phyloP scores from a whole-genome alignment of 371 early-diverging fungal genomes.

The Mucor mucedo region DNA sequence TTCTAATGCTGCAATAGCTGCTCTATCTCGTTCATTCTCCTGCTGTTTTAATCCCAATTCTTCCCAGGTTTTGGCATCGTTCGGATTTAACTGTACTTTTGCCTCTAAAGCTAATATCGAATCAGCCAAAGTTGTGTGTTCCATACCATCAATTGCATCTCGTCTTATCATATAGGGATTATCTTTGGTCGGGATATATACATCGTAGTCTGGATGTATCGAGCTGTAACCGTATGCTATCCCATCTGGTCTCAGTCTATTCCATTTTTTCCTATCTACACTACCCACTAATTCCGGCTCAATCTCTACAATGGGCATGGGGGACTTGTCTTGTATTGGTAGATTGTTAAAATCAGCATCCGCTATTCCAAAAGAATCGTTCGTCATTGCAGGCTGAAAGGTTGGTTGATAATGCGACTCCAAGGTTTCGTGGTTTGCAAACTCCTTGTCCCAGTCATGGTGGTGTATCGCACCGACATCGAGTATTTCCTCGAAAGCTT shows the following conservation, averaged over 20 bases:
- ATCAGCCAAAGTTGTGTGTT: slow-evolving; percentile 74
- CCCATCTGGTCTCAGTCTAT: slow-evolving; percentile 54
- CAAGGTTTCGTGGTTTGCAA: slow-evolving; percentile 56
- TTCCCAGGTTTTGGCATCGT: slow-evolving; percentile 86
- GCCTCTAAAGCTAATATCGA: slow-evolving; percentile 92
- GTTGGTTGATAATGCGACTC: slow-evolving; percentile 45
- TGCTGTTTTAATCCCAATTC: slow-evolving; percentile 89
- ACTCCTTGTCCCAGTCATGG: slow-evolving; percentile 58
- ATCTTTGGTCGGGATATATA: slow-evolving; percentile 74
- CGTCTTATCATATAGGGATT: slow-evolving; percentile 76
- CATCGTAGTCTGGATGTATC: slow-evolving; percentile 65
- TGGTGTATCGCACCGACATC: slow-evolving; percentile 27
- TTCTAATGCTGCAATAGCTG: slow-evolving; percentile 89
- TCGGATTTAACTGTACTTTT: slow-evolving; percentile 76
- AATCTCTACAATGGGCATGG: background rate
- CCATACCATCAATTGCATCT: slow-evolving; percentile 45
- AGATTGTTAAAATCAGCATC: background rate
- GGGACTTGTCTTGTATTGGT: slow-evolving; percentile 36
- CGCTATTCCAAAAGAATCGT: background rate
- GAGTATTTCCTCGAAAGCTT: slow-evolving; percentile 70
- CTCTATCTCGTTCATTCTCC: slow-evolving; percentile 93
- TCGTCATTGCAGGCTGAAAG: background rate
- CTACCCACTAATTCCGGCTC: no score
- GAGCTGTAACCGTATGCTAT: slow-evolving; percentile 64
- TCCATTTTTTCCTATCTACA: slow-evolving; percentile 62